phyloP scores from a whole-genome alignment of 2,329 filamentous ascomycete genomes.

The Periconia sp. region DNA sequence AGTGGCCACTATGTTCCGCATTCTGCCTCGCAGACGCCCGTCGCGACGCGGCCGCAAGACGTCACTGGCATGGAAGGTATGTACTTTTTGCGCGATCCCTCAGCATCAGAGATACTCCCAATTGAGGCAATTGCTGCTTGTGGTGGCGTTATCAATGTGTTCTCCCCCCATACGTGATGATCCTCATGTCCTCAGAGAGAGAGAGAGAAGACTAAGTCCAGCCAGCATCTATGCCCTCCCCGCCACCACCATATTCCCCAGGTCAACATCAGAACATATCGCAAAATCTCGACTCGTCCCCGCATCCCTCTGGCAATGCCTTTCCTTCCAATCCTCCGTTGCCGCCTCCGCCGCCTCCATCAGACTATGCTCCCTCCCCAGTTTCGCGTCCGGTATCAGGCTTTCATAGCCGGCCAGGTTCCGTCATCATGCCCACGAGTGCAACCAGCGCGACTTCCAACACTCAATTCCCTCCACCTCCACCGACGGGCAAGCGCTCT shows the following conservation, averaged over 20 bases:
- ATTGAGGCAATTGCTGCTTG: too few relatives aligned
- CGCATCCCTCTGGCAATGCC: constrained; percentile 40
- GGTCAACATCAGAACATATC: constrained; percentile 47
- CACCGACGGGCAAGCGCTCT: constrained; percentile 44
- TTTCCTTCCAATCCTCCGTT: constrained; percentile 47
- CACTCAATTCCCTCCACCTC: constrained; percentile 48
- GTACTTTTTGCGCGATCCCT: constrained; percentile 7
- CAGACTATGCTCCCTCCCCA: constrained; percentile 35
- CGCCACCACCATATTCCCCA: constrained; percentile 57
- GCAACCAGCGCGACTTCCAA: constrained; percentile 42
- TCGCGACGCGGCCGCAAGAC: constrained; percentile 41
- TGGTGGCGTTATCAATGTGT: too few relatives aligned
- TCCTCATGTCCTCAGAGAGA: too few relatives aligned
- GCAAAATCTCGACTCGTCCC: constrained; percentile 44
- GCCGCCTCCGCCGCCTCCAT: constrained; percentile 29
- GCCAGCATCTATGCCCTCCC: constrained; percentile 57
- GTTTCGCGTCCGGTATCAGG: constrained; percentile 36
- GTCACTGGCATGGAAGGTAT: constrained; percentile 58
- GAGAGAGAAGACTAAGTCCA: too few relatives aligned
- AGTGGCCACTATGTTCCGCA: constrained; percentile 46
- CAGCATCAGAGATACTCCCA: too few relatives aligned
- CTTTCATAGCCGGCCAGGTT: constrained; percentile 36
- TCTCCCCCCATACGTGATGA: too few relatives aligned
- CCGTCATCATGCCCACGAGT: constrained; percentile 41
- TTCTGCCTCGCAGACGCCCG: constrained; percentile 34